phyloP scores from a whole-genome alignment of 2,329 filamentous ascomycete species.

The Epicoccum sorghinum region DNA sequence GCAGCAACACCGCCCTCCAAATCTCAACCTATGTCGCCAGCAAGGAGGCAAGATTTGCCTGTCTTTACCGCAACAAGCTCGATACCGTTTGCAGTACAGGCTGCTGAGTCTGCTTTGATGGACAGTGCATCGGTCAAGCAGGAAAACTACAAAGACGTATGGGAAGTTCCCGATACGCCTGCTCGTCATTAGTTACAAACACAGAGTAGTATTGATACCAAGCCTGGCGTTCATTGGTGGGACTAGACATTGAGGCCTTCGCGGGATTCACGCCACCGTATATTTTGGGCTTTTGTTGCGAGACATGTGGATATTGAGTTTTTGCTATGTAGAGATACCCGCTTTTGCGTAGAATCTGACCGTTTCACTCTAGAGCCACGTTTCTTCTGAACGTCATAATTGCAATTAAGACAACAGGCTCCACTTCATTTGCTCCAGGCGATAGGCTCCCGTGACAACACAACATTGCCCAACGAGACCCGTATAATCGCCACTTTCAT shows the following conservation, averaged over 20 bases:
- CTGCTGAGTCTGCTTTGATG: no score
- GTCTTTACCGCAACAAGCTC: constrained; percentile 53
- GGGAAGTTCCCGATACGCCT: constrained; percentile 56
- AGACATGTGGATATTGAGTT: background rate
- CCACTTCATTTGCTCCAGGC: background rate
- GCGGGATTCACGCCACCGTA: background rate
- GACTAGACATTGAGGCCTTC: constrained; percentile 5
- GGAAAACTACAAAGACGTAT: constrained; percentile 40
- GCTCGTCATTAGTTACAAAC: constrained; percentile 11
- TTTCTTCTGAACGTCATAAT: background rate
- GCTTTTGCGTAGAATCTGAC: background rate
- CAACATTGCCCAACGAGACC: no score
- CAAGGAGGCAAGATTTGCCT: constrained; percentile 53
- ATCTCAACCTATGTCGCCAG: constrained; percentile 32
- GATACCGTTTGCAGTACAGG: constrained; percentile 41
- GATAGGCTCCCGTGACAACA: no score
- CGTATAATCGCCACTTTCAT: constrained; percentile 14
- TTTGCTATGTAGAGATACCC: constrained; percentile 18
- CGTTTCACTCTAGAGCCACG: no score
- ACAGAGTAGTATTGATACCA: background rate
- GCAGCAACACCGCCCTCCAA: constrained; percentile 9
- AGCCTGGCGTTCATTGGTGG: constrained; percentile 11
- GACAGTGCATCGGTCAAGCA: background rate
- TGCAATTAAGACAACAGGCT: background rate
- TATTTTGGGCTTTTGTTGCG: background rate